Evolutionary conservation across 495 filamentous ascomycete genomes (phyloP).

Genomic region (Thermothielavioides terrestris): DNA sequence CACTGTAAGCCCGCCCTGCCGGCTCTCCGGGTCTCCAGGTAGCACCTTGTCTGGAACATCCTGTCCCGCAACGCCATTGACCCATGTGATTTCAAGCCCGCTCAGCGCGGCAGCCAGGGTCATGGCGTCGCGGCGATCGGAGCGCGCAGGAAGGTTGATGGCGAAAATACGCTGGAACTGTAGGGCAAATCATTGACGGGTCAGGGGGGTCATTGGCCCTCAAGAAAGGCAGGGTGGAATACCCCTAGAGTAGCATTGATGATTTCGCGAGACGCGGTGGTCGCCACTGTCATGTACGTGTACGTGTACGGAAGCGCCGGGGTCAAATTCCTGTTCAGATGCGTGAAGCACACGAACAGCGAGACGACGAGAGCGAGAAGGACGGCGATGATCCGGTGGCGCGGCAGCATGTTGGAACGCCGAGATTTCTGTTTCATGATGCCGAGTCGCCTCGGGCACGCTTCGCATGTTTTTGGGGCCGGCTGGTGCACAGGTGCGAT

Average conservation of each 20-base stretch:
- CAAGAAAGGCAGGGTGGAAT: background rate
- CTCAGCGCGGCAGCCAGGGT: conserved; percentile 43
- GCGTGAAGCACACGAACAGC: conserved; percentile 4
- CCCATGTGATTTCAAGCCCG: conserved; percentile 45
- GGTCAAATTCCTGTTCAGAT: background rate
- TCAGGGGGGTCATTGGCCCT: no score
- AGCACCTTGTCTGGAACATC: conserved; percentile 30
- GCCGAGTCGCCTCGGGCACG: no score
- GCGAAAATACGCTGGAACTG: conserved; percentile 56
- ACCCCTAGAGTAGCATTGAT: conserved; percentile 29
- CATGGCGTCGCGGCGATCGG: conserved; percentile 56
- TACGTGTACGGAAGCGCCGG: background rate
- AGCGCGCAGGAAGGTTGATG: conserved; percentile 50
- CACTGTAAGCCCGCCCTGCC: conserved; percentile 9
- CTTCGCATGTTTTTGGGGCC: no score
- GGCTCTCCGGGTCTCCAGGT: conserved; percentile 11
- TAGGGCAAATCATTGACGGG: no score
- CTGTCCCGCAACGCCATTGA: conserved; percentile 43
- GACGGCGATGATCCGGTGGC: conserved; percentile 9
- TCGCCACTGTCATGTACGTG: background rate
- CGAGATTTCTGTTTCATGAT: no score
- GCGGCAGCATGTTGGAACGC: conserved; percentile 8
- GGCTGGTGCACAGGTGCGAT: no score
- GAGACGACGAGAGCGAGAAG: background rate
- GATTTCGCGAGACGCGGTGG: conserved; percentile 3